Conservation (phyloP, 768 basidiomycete species). For the Kwoniella shandongensis region DNA sequence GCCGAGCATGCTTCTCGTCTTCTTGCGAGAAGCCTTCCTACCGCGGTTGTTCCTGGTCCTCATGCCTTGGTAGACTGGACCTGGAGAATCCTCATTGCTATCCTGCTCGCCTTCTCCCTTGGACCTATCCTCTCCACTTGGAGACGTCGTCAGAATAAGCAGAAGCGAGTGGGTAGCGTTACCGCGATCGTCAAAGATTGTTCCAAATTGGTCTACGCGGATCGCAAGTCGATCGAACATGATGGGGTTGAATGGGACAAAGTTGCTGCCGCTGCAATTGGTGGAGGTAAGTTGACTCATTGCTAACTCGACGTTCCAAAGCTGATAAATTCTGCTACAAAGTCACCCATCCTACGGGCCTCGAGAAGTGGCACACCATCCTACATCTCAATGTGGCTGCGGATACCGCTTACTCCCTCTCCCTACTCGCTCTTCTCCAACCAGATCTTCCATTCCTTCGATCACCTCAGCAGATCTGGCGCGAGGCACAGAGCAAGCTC, state of each 20-base stretch:
- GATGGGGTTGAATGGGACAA: constrained; percentile 10
- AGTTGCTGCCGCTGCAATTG: constrained; percentile 33
- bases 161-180: constrained; percentile 17
- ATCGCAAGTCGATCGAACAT: constrained; percentile 4
- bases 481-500: constrained; percentile 28
- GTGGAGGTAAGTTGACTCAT: constrained; percentile 32
- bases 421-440: constrained; percentile 42
- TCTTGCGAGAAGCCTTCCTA: constrained; percentile 30
- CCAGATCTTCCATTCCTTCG: constrained; percentile 23
- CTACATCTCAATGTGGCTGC: constrained; percentile 35
- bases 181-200: constrained; percentile 3
- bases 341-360: constrained; percentile 19
- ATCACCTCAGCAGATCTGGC: constrained; percentile 34
- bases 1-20: constrained; percentile 44
- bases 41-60: constrained; percentile 28
- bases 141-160: constrained; percentile 4
- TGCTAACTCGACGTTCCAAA: too few relatives aligned
- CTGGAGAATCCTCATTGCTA: constrained; percentile 40
- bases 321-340: not conserved
- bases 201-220: not conserved
- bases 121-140: constrained; percentile 32
- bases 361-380: constrained; percentile 26
- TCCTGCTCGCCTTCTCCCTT: constrained; percentile 31
- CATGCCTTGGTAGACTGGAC: constrained; percentile 44
- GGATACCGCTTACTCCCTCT: constrained; percentile 23